Base-by-base conservation (phyloP, 148 eudicot genomes). In the Spergularia bocconei region DNA sequence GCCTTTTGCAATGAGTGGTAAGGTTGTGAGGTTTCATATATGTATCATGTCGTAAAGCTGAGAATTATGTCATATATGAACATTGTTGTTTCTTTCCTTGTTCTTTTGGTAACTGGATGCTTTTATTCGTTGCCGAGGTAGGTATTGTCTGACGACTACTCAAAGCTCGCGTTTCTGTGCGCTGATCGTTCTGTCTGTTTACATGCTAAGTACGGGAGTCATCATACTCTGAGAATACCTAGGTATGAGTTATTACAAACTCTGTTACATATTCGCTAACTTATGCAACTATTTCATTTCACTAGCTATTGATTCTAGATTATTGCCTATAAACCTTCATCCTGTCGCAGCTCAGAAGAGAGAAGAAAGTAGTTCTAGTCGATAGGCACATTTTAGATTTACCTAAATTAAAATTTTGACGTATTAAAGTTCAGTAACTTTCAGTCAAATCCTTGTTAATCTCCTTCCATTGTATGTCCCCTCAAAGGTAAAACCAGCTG, bases 131-230 rank as follows among this genome's bases (percentile, higher is more conserved):
- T 80, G 33, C 63, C 48, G n/a, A 38, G 54, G 50, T 72, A 92
- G 98, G 87, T 92, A 25, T 75, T 92, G 84, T 86, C 80, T 79
- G 89, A 90, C 79, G 98, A 92, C 75, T 92, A 92, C 65, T 85
- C 96, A 56, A 92, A 92, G 91, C 85, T 92, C 69, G 98, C 98
- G 69, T 87, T 92, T 84, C 81, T 92, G 21, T 93, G 98, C 68
- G 88, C 96, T 76, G 98, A 93, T 83, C 93, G 98, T 57, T 89
- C 96, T 50, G 79, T 93, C 57, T 63, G 77, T 69, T 86, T 93
- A 60, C 98, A 93, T 90, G 96, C 98, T 21, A 93, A 90, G 80
- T 91, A 90, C 78, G 98, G 98, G 80, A 89, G 86, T 74, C 96
- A 93, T 80, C 88, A 90, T 77, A 88, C 84, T 79, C 63, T 93